Conservation (phyloP, 1,139 yeast genomes). For the Petasospora fabianii region DNA sequence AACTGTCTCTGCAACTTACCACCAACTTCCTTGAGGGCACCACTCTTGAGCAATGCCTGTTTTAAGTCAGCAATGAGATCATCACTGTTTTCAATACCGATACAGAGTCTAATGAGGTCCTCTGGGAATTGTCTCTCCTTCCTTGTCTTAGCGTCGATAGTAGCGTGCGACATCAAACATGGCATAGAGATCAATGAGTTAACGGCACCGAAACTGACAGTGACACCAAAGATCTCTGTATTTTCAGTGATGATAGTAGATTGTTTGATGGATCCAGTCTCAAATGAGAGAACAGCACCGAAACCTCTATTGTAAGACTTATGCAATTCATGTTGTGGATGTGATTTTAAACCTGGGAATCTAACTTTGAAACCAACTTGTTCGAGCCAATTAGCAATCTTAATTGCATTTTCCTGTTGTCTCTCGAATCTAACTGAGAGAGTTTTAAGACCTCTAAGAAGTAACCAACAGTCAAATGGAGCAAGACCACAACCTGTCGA, state of each 20-base stretch:
- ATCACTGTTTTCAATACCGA: slow-evolving; percentile 53
- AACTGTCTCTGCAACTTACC: slow-evolving; percentile 25
- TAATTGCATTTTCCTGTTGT: slow-evolving; percentile 77
- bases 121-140: slow-evolving; percentile 89
- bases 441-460: slow-evolving; percentile 83
- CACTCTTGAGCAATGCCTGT: slow-evolving; percentile 63
- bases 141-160: slow-evolving; percentile 83
- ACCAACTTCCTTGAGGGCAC: slow-evolving; percentile 33
- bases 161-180: slow-evolving; percentile 95
- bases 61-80: slow-evolving; percentile 71
- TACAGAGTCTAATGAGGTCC: slow-evolving; percentile 81
- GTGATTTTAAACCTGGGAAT: slow-evolving; percentile 78
- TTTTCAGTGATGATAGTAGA: slow-evolving; percentile 74
- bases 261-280: slow-evolving; percentile 69
- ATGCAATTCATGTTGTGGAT: slow-evolving; percentile 80
- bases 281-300: slow-evolving; percentile 87
- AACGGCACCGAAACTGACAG: slow-evolving; percentile 93
- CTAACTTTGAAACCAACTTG: slow-evolving; percentile 62
- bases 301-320: slow-evolving; percentile 75
- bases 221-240: slow-evolving; percentile 77
- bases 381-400: slow-evolving; percentile 70
- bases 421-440: slow-evolving; percentile 79
- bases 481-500: slow-evolving; percentile 89
- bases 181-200: slow-evolving; percentile 90
- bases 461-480: slow-evolving; percentile 88